Base-by-base conservation (phyloP, 306 rosid species). In the Pterocarpus macrocarpus region DNA sequence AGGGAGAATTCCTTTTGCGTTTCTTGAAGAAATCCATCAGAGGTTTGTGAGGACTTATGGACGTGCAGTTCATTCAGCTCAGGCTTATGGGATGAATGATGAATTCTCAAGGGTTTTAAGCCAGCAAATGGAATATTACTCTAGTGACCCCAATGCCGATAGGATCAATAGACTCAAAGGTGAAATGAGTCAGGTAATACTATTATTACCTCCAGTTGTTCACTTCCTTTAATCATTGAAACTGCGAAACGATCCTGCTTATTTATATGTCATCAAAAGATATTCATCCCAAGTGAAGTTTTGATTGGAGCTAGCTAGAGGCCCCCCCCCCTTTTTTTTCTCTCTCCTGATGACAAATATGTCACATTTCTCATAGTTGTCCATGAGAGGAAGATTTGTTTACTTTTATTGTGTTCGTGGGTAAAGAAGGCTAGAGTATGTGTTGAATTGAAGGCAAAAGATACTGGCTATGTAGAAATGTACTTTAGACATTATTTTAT, bases 71-170 rank as follows among this genome's bases (percentile, higher is more conserved):
- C 90, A 68, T 47, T 85, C 91, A 3, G 99, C 99, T 14, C 94
- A 90, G 63, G 91, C 99, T 5, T 96, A 96, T 82, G 97, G 87
- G 44, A 96, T 93, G 97, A 96, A 96, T 73, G 98, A 96, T 5
- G 99, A 96, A 55, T 96, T 96, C 69, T 93, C 98, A 17, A 92
- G 99, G 86, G 91, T 93, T 89, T 84, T 96, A 83, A 55, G 61
- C 61, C 61, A 55, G 61, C 61, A 55, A 55, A 55, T 55, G 61
- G 61, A 55, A 6, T 55, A 92, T 81, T 96, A 88, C 80, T 90
- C 99, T 8, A 93, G 41, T 75, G 99, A 96, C 76, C 99, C 99
- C n/a, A 96, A 94, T 80, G 98, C 99, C 3, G 98, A 96, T 84
- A 87, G 92, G 88, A 93, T 96, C 71, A 94, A 93, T 78, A 90